A percentile compares a stretch with the other conserved stretches of the same genome.
Evolutionary conservation across 371 early-diverging fungal genomes (phyloP).

Genomic region (Funneliformis caledonium): DNA sequence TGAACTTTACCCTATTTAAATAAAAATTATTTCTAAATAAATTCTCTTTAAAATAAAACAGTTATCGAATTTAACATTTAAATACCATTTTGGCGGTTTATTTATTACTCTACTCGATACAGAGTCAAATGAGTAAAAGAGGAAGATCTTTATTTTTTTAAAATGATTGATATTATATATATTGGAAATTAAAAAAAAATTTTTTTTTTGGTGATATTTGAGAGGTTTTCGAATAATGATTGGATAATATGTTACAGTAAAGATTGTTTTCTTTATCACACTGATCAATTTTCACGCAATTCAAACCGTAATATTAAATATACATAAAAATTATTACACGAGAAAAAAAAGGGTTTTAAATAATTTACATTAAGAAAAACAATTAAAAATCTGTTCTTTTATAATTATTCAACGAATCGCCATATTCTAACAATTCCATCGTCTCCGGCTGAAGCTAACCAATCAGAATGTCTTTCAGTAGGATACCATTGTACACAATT

Average conservation of each 20-base stretch:
- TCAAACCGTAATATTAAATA: too few relatives aligned
- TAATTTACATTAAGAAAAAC: too few relatives aligned
- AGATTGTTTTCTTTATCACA: too few relatives aligned
- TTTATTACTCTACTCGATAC: neutral
- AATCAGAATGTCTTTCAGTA: conserved; percentile 57
- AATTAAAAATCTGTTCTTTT: neutral
- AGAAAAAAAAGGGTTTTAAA: too few relatives aligned
- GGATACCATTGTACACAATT: conserved; percentile 92
- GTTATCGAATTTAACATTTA: neutral
- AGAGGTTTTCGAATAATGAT: too few relatives aligned
- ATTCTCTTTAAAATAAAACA: neutral
- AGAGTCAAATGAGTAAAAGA: neutral
- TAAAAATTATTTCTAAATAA: neutral
- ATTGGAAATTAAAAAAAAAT: too few relatives aligned
- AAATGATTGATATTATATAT: too few relatives aligned
- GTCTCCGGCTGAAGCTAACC: conserved; percentile 88
- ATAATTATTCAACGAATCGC: conserved; percentile 48
- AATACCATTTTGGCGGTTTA: neutral
- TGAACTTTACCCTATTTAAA: conserved; percentile 94
- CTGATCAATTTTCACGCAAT: too few relatives aligned
- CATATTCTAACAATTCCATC: conserved; percentile 86
- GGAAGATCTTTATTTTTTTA: too few relatives aligned
- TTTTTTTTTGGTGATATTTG: too few relatives aligned
- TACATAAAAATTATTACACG: too few relatives aligned
- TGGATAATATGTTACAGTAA: too few relatives aligned